Base-by-base conservation (phyloP, 768 basidiomycete species). In the Mycena rebaudengoi region DNA sequence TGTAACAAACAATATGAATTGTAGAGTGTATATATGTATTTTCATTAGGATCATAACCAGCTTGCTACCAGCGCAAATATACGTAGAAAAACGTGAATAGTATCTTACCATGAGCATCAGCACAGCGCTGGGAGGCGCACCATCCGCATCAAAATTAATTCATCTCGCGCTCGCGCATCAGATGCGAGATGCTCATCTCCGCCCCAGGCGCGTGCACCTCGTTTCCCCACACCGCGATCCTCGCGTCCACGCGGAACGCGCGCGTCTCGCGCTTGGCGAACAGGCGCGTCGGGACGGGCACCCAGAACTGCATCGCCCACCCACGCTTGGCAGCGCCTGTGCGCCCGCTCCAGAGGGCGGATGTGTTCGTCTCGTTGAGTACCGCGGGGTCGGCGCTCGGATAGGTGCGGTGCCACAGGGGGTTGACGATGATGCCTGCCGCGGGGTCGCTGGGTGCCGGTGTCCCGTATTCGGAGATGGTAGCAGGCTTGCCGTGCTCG, bases 261-360 rank as follows among this genome's bases (percentile, higher is more conserved):
- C 82, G 74, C 44, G 82, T 82, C 63, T 85, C 85, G 53, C 75
- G 74, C 72, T 80, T 82, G 25, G 75, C 72, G 61, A 87, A 86
- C 23, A 86, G 62, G n/a, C 71, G 62, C 7, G 81, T 75, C 7
- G 85, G 84, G 28, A 87, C 73, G 0, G 86, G 86, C 10, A 85
- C 74, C 76, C 79, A 84, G 63, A 81, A 77, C 41, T 78, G 75
- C 64, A 80, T 69, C 30, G 63, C 70, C 78, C 77, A 80, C 33
- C 74, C 76, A 54, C 70, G 73, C 11, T 55, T 61, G 23, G 71
- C 68, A 25, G 59, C 40, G 25, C 51, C 44, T 21, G 21, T 25
- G 55, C 30, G 60, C 30, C 35, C 14, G 6, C 4, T 20, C 30
- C 13, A 14, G n/a, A 18, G 6, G 16, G 26, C 23, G 35, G 30